Evolutionary conservation across 768 basidiomycete genomes (phyloP), one percentile per base, ranked within the genome.

Genomic region (Ephemerocybe angulata): DNA sequence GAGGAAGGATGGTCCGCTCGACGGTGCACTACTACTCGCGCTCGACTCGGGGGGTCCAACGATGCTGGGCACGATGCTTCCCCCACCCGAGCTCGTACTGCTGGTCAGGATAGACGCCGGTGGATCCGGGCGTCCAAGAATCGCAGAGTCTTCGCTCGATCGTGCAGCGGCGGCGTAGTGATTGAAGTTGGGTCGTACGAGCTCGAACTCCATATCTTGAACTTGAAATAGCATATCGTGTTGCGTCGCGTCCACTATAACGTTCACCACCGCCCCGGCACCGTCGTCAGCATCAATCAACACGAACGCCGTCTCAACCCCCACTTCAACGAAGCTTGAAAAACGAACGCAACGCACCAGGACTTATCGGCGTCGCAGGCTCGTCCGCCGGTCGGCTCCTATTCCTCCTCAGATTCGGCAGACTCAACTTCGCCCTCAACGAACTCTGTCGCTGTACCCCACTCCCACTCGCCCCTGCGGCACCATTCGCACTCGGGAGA

Each of bases 171-270:
- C 65, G 30, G 76, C 59, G 22, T 72, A 64, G 38, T 60, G 72
- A 0, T 80, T 70, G 11, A 86, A 58, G n/a, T 70, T 75, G 0
- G 89, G 90, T 22, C 80, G 75, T 30, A 92, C 76, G 13, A 91
- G 79, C 70, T 90, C 87, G 59, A 93, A 92, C 60, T 91, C 89
- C 76, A 85, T 86, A 64, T 91, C 86, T 64, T 88, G 73, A 7
- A 91, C 86, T 53, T 92, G 89, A 4, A 90, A 76, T 1, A 81
- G 82, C 60, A 87, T 81, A 21, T 53, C 57, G 35, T 13, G 38
- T 8, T 25, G 27, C 28, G 15, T 13, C 12, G 15, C 46, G 24
- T 37, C 37, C 19, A 54, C 46, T n/a, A 50, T 51, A 28, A 27
- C n/a, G 6, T 33, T 3, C 37, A 31, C 41, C 22, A n/a, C 43